Evolutionary conservation across 1,139 yeast genomes (phyloP).

Genomic region (Magnusiomyces tetraspermus): DNA sequence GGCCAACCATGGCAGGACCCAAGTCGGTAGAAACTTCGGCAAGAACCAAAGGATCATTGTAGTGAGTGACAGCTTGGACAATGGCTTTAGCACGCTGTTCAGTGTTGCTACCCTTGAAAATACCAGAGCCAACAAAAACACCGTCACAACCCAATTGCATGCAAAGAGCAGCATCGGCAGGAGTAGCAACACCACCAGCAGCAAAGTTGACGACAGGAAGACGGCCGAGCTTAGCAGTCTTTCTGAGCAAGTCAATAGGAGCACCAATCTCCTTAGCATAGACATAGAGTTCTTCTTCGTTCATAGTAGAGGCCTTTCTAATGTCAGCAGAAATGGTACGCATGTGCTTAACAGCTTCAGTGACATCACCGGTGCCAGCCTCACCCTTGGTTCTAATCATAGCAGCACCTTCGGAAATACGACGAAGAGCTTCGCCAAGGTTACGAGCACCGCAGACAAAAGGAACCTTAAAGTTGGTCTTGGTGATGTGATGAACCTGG

Average conservation of each 20-base stretch:
- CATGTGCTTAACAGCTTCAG: conserved; percentile 78
- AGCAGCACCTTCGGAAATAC: conserved; percentile 78
- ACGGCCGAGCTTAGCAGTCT: conserved; percentile 47
- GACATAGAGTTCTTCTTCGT: conserved; percentile 40
- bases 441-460: conserved; percentile 83
- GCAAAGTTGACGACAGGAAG: conserved; percentile 83
- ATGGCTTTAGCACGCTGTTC: conserved; percentile 69
- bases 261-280: conserved; percentile 56
- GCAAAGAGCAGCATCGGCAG: conserved; percentile 80
- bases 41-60: conserved; percentile 51
- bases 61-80: conserved; percentile 74
- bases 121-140: conserved; percentile 85
- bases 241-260: conserved; percentile 44
- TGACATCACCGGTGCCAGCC: conserved; percentile 83
- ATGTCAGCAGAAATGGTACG: conserved; percentile 52
- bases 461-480: conserved; percentile 57
- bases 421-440: conserved; percentile 75
- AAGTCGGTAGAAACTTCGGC: conserved; percentile 67
- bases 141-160: conserved; percentile 93
- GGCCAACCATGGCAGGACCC: conserved; percentile 70
- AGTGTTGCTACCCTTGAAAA: conserved; percentile 68
- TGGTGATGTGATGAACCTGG: conserved; percentile 54
- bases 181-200: conserved; percentile 87
- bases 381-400: conserved; percentile 86
- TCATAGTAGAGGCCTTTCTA: conserved; percentile 37